Conservation (phyloP, 257 asterid genomes). For the Galeopsis tetrahit region DNA sequence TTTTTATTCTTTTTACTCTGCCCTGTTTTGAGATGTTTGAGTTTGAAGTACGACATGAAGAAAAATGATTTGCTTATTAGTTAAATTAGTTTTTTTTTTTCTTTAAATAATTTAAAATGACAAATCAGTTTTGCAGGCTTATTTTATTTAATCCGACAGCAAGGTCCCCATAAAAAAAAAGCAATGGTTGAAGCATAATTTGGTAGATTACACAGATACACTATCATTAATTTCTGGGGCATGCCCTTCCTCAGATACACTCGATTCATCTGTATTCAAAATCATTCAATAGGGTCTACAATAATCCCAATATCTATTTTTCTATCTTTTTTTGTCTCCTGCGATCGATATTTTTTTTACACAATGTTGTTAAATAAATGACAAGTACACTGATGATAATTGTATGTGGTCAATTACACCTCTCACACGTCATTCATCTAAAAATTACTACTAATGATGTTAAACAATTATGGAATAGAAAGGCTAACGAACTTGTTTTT, state of each 20-base stretch:
- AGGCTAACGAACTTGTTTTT: background rate
- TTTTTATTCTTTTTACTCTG: too few relatives aligned
- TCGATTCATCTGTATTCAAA: background rate
- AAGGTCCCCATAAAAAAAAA: conserved; percentile 1
- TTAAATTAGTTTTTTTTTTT: conserved; percentile 3
- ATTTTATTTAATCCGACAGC: conserved; percentile 18
- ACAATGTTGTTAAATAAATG: background rate
- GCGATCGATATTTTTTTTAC: too few relatives aligned
- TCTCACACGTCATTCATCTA: background rate
- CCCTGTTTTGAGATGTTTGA: background rate
- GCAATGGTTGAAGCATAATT: conserved; percentile 33
- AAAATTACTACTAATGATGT: background rate
- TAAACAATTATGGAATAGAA: too few relatives aligned
- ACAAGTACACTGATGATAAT: too few relatives aligned
- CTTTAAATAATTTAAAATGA: background rate
- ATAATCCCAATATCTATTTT: background rate
- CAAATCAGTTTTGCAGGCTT: background rate
- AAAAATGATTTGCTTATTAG: background rate
- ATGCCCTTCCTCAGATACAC: conserved; percentile 5
- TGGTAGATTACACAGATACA: conserved; percentile 8
- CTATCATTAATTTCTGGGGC: conserved; percentile 12
- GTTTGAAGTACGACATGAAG: background rate
- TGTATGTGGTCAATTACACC: too few relatives aligned
- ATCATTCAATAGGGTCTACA: too few relatives aligned
- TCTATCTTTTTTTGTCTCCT: background rate